Percentiles rank a stretch among this genome's conserved stretches.
phyloP scores from a whole-genome alignment of 1,139 yeast species.

The Lodderomyces theae region DNA sequence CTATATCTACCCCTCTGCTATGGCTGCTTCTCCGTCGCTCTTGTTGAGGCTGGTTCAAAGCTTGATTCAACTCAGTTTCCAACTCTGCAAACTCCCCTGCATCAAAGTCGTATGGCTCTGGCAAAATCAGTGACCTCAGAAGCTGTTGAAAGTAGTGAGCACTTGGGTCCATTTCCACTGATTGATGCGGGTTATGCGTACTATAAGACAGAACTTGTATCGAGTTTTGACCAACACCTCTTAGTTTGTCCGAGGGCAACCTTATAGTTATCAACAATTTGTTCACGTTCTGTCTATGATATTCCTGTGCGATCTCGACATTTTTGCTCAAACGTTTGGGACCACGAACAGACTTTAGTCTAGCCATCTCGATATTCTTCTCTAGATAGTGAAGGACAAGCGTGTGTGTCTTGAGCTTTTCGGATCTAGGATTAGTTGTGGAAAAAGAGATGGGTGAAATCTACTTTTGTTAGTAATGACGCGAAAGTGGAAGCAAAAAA shows the following conservation, averaged over 20 bases:
- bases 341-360: slow-evolving; percentile 1
- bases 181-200: background rate
- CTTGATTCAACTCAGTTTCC: background rate
- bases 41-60: background rate
- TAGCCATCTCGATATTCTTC: background rate
- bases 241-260: background rate
- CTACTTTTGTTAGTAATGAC: background rate
- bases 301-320: background rate
- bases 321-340: slow-evolving; percentile 1
- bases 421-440: background rate
- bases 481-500: background rate
- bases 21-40: background rate
- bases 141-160: background rate
- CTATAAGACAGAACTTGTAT: too few species aligned
- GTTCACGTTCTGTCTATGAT: slow-evolving; percentile 1
- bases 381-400: background rate
- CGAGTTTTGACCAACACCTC: background rate
- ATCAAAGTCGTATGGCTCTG: background rate
- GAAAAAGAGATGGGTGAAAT: background rate
- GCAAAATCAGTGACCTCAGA: background rate
- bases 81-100: background rate
- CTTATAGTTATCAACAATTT: background rate
- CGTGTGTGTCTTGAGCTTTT: too few species aligned
- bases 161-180: background rate
- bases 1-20: background rate